These are phyloP conservation scores for Stagonosporopsis chrysanthemi DNA, from an alignment of 2,329 filamentous ascomycete species.

Conservation along the genomic window DNA sequence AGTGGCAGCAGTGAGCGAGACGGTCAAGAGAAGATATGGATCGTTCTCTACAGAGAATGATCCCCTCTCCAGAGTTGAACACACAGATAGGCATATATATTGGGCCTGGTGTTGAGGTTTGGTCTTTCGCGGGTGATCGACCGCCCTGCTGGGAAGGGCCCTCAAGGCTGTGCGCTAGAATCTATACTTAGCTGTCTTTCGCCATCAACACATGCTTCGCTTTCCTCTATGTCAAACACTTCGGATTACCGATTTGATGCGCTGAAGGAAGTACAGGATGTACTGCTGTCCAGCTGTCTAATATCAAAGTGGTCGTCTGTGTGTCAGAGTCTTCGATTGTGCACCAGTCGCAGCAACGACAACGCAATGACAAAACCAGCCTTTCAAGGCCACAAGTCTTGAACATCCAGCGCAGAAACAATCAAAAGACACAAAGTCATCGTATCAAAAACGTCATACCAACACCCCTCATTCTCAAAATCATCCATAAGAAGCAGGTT, in stretches of 20 bases:
- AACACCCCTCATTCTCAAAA: not conserved
- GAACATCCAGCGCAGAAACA: not conserved
- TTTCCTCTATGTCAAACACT: not conserved
- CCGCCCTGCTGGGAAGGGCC: slow-evolving; percentile 6
- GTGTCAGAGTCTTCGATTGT: not conserved
- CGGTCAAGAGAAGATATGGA: not conserved
- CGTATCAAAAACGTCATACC: not conserved
- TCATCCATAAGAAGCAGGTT: not conserved
- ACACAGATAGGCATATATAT: not conserved
- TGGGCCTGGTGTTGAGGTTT: slow-evolving; percentile 6
- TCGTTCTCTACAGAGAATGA: not conserved
- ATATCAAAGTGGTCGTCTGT: not conserved
- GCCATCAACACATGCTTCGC: not conserved
- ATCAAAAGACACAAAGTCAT: not conserved
- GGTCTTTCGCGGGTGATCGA: slow-evolving; percentile 15
- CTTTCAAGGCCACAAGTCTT: not conserved
- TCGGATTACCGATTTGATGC: not conserved
- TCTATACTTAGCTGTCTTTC: slow-evolving; percentile 13
- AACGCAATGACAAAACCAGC: not conserved
- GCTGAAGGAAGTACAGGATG: not conserved
- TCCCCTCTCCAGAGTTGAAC: not conserved
- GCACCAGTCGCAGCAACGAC: not conserved
- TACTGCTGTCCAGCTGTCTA: not conserved
- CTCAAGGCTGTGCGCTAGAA: not conserved
- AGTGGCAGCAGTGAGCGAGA: not conserved